phyloP scores from a whole-genome alignment of 805 yeast species.

The Schwanniomyces vanrijiae region DNA sequence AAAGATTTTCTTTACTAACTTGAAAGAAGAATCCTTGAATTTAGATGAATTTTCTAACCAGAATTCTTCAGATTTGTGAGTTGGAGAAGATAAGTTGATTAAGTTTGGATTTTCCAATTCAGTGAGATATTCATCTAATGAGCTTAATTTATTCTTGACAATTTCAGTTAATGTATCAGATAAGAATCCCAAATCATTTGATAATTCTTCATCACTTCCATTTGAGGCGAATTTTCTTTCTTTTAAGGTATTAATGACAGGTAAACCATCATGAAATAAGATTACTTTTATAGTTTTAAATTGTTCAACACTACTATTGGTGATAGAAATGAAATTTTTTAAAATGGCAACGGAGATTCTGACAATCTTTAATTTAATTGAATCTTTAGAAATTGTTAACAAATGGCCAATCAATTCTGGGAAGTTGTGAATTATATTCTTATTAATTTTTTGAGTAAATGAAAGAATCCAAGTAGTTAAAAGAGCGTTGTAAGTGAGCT shows the following conservation, averaged over 20 bases:
- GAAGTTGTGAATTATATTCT: conserved; percentile 49
- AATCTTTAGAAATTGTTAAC: conserved; percentile 64
- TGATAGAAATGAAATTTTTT: conserved; percentile 52
- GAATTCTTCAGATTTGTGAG: conserved; percentile 83
- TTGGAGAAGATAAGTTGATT: conserved; percentile 79
- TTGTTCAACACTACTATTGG: conserved; percentile 28
- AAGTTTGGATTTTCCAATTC: conserved; percentile 79
- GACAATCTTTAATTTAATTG: conserved; percentile 90
- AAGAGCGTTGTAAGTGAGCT: conserved; percentile 78
- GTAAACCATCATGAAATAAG: conserved; percentile 73
- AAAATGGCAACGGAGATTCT: conserved; percentile 79
- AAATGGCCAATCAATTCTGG: conserved; percentile 54
- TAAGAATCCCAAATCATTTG: conserved; percentile 64
- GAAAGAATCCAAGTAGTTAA: conserved; percentile 83
- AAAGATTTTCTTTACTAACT: conserved; percentile 62
- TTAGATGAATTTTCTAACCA: conserved; percentile 81
- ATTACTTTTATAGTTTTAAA: conserved; percentile 62
- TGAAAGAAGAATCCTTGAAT: conserved; percentile 80
- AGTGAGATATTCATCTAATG: conserved; percentile 87
- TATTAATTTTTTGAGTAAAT: conserved; percentile 58
- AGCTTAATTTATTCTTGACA: conserved; percentile 70
- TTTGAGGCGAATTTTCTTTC: conserved; percentile 83
- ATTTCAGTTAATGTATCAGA: conserved; percentile 65
- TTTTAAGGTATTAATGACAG: conserved; percentile 63
- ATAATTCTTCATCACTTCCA: conserved; percentile 77